phyloP scores from a whole-genome alignment of 768 basidiomycete species.

The Suillus variegatus region DNA sequence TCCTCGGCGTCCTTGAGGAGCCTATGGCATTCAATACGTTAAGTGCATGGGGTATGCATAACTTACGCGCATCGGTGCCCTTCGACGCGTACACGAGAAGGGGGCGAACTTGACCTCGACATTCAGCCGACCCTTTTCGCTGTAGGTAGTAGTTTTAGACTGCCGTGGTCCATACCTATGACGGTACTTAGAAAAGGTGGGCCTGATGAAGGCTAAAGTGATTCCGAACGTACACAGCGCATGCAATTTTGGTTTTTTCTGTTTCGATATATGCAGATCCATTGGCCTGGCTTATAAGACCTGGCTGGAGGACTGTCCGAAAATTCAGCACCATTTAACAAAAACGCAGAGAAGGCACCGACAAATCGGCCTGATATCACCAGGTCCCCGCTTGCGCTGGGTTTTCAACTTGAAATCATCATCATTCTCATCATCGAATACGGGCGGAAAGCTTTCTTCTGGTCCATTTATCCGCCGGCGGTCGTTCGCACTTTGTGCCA shows the following conservation, averaged over 20 bases:
- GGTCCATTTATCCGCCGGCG: slow-evolving; percentile 90
- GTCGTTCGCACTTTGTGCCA: slow-evolving; percentile 69
- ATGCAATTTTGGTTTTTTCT: slow-evolving; percentile 89
- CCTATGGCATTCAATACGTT: slow-evolving; percentile 9
- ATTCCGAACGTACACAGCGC: slow-evolving; percentile 76
- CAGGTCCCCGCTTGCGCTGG: slow-evolving; percentile 48
- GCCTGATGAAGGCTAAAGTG: slow-evolving; percentile 10
- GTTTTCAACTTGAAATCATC: slow-evolving; percentile 14
- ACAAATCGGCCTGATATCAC: slow-evolving; percentile 89
- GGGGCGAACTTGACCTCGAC: slow-evolving; percentile 98
- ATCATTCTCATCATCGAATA: slow-evolving; percentile 48
- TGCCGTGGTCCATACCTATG: slow-evolving; percentile 83
- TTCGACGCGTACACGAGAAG: slow-evolving; percentile 77
- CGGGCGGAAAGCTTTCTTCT: slow-evolving; percentile 73
- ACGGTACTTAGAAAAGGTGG: not conserved
- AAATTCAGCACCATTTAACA: slow-evolving; percentile 12
- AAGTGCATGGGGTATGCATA: not conserved
- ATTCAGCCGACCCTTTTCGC: slow-evolving; percentile 85
- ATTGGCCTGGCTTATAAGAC: slow-evolving; percentile 90
- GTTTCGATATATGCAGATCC: slow-evolving; percentile 98
- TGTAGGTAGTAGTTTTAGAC: slow-evolving; percentile 78
- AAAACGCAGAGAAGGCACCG: slow-evolving; percentile 9
- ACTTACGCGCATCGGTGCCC: slow-evolving; percentile 85
- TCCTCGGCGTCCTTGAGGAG: slow-evolving; percentile 89
- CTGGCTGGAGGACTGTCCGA: slow-evolving; percentile 78